These are phyloP conservation scores for Sungouiella thailandica DNA, from an alignment of 805 yeast species.

Conservation along the genomic window DNA sequence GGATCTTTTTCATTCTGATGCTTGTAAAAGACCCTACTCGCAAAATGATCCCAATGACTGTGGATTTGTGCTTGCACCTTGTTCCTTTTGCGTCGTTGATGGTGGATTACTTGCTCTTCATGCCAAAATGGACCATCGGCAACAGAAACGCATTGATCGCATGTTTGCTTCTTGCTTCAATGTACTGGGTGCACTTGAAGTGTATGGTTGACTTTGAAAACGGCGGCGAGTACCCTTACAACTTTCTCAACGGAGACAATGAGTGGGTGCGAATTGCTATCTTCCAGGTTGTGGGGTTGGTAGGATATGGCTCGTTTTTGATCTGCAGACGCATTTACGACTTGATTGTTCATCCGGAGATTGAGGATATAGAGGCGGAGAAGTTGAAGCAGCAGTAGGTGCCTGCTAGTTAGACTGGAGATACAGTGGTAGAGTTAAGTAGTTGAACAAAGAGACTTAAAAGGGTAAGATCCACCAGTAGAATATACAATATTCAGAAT, in stretches of 20 bases:
- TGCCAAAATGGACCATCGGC: conserved; percentile 40
- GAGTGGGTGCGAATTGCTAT: conserved; percentile 41
- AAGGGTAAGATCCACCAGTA: too few species aligned
- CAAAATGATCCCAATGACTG: conserved; percentile 38
- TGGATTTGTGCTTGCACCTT: conserved; percentile 58
- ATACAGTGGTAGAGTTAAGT: too few species aligned
- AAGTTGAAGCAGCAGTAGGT: conserved; percentile 1
- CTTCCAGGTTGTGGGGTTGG: conserved; percentile 40
- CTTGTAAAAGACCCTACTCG: conserved; percentile 37
- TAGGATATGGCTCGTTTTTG: conserved; percentile 28
- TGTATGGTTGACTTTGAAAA: conserved; percentile 40
- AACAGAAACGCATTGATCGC: conserved; percentile 34
- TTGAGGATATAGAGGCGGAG: conserved; percentile 5
- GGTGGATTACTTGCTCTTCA: conserved; percentile 50
- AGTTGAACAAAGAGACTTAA: too few species aligned
- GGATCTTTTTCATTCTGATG: conserved; percentile 45
- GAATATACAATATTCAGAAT: too few species aligned
- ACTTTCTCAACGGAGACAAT: conserved; percentile 53
- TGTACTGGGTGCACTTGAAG: conserved; percentile 53
- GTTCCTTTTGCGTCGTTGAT: conserved; percentile 51
- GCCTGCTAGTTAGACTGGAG: neutral
- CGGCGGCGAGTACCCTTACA: conserved; percentile 60
- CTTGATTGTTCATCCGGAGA: conserved; percentile 7
- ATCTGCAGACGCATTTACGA: conserved; percentile 24
- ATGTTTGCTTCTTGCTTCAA: conserved; percentile 34